Evolutionary conservation across 2,329 filamentous ascomycete species (phyloP), one percentile per base, ranked within the genome.

Genomic region (Colletotrichum graminicola): DNA sequence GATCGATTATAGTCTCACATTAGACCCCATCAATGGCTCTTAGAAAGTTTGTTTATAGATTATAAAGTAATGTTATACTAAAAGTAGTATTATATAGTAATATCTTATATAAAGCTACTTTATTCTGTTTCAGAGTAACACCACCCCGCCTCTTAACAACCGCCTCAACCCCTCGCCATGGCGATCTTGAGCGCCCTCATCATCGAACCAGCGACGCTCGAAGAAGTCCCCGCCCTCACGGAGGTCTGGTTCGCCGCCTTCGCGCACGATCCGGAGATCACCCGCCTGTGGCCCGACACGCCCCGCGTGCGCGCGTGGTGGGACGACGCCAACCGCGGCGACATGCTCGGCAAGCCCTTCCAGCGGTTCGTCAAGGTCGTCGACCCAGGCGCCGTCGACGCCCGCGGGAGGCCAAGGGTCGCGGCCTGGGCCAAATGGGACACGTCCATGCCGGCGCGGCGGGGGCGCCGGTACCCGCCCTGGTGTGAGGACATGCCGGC

Each of bases 361-460:
- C 72, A 72, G 64, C 60, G 60, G 7, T 72, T 65, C 18, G 12
- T 73, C 51, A 72, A 72, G 29, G 64, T 73, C 5, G 29, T 73
- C 43, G 72, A 72, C 5, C 34, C 60, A 0, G 36, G n/a, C 14
- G 29, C 21, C 23, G 10, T 29, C 1, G 68, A 72, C 23, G 32
- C 29, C 18, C 26, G 32, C 1, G 56, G 61, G 10, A 18, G 63
- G 14, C 36, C 56, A 18, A 70, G 72, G 23, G 59, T 72, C 18
- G 65, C 64, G 12, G 72, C 68, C 5, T 73, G 49, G 41, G 68
- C 72, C 4, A 72, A 73, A 45, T 73, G 72, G 62, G 68, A 73
- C 39, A 43, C 71, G 21, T 55, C 60, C 8, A 62, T 62, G 68
- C 64, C 65, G 0, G 60, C 43, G 26, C 54, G 62, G 18, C 49